A percentile compares a stretch with the other conserved stretches of the same genome.
Conservation (phyloP, 441 rosid species). For the Erysimum cheiri region DNA sequence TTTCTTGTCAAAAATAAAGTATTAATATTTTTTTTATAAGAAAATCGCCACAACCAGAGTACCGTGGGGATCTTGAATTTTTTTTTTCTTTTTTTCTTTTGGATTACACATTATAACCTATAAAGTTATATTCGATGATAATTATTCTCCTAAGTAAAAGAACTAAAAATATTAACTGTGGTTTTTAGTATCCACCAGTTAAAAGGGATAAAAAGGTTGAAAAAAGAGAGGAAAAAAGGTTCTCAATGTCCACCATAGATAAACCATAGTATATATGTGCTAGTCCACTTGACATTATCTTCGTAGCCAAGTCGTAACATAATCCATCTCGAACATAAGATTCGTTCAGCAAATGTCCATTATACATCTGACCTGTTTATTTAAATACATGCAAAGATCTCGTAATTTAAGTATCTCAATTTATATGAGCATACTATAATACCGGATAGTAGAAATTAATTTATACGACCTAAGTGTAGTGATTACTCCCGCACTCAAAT, state of each 20-base stretch:
- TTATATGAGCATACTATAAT: neutral
- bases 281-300: slow-evolving; percentile 32
- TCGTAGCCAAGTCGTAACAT: slow-evolving; percentile 16
- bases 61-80: too few species aligned
- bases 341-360: neutral
- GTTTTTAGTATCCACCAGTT: slow-evolving; percentile 11
- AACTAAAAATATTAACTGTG: neutral
- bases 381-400: neutral
- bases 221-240: neutral
- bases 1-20: neutral
- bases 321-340: neutral
- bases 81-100: too few species aligned
- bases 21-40: neutral
- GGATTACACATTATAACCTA: too few species aligned
- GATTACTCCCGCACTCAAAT: neutral
- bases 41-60: neutral
- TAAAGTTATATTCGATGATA: slow-evolving; percentile 13
- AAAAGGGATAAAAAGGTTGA: slow-evolving; percentile 7
- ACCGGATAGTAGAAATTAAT: too few species aligned
- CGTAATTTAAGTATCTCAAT: neutral
- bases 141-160: neutral
- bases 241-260: slow-evolving; percentile 12
- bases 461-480: too few species aligned
- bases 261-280: neutral
- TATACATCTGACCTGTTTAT: neutral